Percentiles rank a stretch among this genome's conserved stretches.
Evolutionary conservation across 768 basidiomycete species (phyloP).

Genomic region (Clitopilus passeckerianus): DNA sequence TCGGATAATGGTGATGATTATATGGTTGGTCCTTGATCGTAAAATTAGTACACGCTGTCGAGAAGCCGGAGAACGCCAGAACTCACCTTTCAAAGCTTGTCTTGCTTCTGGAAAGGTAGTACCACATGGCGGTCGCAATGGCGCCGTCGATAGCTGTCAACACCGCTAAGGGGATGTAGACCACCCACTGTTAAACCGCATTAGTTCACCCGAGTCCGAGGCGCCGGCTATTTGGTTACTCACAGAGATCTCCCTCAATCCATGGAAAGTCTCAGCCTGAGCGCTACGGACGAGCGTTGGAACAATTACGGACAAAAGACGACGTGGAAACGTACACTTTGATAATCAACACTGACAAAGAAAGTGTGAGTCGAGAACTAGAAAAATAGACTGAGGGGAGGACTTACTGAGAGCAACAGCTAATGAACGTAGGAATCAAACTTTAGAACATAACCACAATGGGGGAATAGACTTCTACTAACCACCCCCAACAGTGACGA

Average conservation of each 20-base stretch:
- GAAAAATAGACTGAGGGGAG: not conserved
- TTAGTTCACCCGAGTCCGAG: not conserved
- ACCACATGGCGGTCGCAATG: conserved; percentile 19
- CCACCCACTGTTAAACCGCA: conserved; percentile 15
- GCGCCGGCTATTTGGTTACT: not conserved
- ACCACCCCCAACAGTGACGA: conserved; percentile 3
- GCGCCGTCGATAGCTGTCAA: conserved; percentile 17
- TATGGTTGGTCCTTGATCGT: conserved; percentile 12
- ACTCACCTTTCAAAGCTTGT: conserved; percentile 9
- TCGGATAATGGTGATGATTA: conserved; percentile 12
- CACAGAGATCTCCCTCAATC: conserved; percentile 10
- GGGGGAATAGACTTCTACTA: not conserved
- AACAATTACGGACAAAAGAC: not conserved
- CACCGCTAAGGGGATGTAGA: conserved; percentile 16
- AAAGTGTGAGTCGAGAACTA: not conserved
- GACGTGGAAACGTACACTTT: not conserved
- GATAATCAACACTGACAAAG: not conserved
- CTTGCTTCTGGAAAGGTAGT: conserved; percentile 16
- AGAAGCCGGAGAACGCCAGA: not conserved
- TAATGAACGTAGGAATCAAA: not conserved
- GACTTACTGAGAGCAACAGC: not conserved
- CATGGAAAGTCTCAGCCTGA: conserved; percentile 7
- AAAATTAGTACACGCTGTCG: not conserved
- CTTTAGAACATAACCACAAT: not conserved
- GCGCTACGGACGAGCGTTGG: not conserved